Conservation (phyloP, 129 eudicot genomes). For the Calendula officinalis region DNA sequence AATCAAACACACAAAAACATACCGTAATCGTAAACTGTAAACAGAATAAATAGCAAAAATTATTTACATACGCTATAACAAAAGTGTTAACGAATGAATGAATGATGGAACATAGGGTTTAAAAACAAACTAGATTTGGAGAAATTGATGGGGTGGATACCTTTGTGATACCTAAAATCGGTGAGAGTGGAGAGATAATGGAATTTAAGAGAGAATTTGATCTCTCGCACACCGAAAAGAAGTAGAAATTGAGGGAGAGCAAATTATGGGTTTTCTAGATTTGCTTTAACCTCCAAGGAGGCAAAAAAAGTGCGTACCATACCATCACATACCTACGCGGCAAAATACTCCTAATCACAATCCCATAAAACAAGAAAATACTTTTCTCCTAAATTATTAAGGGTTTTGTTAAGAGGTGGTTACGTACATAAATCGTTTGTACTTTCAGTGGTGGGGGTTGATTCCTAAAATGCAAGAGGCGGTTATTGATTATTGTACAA, state of each 20-base stretch:
- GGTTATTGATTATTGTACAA: no score
- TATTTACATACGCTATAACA: background rate
- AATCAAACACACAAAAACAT: slow-evolving; percentile 1
- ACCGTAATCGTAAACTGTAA: slow-evolving; percentile 15
- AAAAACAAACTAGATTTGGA: background rate
- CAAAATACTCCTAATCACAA: slow-evolving; percentile 18
- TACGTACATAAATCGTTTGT: no score
- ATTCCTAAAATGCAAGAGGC: no score
- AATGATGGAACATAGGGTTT: background rate
- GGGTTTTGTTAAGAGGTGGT: no score
- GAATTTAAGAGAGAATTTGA: slow-evolving; percentile 12
- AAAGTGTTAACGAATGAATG: background rate
- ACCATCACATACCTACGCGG: slow-evolving; percentile 22
- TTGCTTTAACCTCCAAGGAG: slow-evolving; percentile 26
- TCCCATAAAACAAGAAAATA: background rate
- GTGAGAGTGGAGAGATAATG: slow-evolving; percentile 1
- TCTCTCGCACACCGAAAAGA: no score
- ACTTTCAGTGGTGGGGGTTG: no score
- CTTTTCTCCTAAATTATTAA: background rate
- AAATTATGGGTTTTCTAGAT: slow-evolving; percentile 19
- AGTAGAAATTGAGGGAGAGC: background rate
- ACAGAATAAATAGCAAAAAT: background rate
- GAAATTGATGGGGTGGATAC: slow-evolving; percentile 7
- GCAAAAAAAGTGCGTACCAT: slow-evolving; percentile 19
- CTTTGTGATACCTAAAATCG: slow-evolving; percentile 12